These are phyloP conservation scores for Bremia lactucae DNA, from an alignment of 352 stramenopile genomes.

Conservation along the genomic window DNA sequence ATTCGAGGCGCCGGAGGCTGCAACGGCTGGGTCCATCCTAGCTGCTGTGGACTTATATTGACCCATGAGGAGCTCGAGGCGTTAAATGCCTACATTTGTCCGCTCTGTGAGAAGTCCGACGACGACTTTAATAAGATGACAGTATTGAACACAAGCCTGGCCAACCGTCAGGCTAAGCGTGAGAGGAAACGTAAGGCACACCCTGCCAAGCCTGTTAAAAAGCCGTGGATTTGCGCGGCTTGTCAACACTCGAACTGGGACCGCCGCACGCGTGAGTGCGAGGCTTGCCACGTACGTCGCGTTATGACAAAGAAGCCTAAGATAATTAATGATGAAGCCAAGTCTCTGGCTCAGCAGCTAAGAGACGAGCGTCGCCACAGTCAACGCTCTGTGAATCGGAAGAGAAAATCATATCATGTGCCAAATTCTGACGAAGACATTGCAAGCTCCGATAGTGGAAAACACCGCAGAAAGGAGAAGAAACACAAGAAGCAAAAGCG, in stretches of 20 bases:
- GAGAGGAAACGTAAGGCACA: slow-evolving; percentile 34
- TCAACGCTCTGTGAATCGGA: slow-evolving; percentile 51
- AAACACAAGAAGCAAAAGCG: slow-evolving; percentile 16
- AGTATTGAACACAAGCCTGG: slow-evolving; percentile 63
- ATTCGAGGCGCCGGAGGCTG: slow-evolving; percentile 83
- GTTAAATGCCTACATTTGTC: slow-evolving; percentile 78
- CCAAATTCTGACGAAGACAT: slow-evolving; percentile 76
- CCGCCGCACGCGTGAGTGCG: slow-evolving; percentile 28
- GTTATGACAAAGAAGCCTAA: slow-evolving; percentile 21
- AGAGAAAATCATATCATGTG: slow-evolving; percentile 68
- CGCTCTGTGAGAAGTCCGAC: slow-evolving; percentile 55
- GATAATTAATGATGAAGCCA: slow-evolving; percentile 18
- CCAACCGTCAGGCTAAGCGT: slow-evolving; percentile 51
- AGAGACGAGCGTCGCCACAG: slow-evolving; percentile 41
- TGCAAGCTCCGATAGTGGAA: slow-evolving; percentile 29
- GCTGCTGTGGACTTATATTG: slow-evolving; percentile 79
- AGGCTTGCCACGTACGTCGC: slow-evolving; percentile 24
- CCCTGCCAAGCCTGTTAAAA: slow-evolving; percentile 7
- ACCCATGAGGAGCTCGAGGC: slow-evolving; percentile 79
- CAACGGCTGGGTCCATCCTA: slow-evolving; percentile 86
- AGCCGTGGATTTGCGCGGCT: slow-evolving; percentile 34
- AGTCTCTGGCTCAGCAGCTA: slow-evolving; percentile 12
- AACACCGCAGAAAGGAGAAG: slow-evolving; percentile 24
- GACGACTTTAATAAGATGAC: slow-evolving; percentile 60
- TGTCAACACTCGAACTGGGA: slow-evolving; percentile 42